These are phyloP conservation scores for Pseudonectria buxi DNA, from an alignment of 2,329 filamentous ascomycete genomes.

Conservation along the genomic window DNA sequence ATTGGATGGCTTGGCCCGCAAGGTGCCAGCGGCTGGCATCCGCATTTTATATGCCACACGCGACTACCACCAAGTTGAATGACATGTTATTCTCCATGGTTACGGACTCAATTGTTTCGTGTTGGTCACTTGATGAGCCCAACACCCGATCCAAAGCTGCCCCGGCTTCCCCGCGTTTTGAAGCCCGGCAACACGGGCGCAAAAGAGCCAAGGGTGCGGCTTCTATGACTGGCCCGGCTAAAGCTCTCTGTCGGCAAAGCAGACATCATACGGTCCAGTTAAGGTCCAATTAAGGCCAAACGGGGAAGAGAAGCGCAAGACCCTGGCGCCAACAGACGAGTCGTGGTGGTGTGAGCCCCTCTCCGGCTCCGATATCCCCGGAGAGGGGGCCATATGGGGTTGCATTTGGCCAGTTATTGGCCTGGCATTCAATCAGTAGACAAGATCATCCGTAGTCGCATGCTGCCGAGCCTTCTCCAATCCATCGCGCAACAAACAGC, in stretches of 20 bases:
- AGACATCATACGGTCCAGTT: neutral
- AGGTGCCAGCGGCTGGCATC: too few relatives aligned
- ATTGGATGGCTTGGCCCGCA: too few relatives aligned
- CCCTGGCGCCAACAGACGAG: neutral
- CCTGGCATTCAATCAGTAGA: neutral
- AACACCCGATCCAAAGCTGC: neutral
- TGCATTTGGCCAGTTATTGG: neutral
- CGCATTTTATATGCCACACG: too few relatives aligned
- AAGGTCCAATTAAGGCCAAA: neutral
- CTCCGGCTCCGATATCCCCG: constrained; percentile 18
- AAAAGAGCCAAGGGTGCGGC: neutral
- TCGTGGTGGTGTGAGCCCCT: neutral
- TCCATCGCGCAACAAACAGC: too few relatives aligned
- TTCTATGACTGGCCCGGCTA: neutral
- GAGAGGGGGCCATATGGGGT: constrained; percentile 7
- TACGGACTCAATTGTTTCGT: neutral
- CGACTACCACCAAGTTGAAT: neutral
- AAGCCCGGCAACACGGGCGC: neutral
- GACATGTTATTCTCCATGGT: too few relatives aligned
- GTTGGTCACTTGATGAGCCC: too few relatives aligned
- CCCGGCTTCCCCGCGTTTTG: constrained; percentile 6
- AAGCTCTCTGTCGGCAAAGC: neutral
- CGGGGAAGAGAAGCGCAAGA: neutral
- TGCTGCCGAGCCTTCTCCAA: too few relatives aligned
- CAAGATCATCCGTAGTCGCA: neutral